Base-by-base conservation (phyloP, 1,139 yeast species). In the Taphrina communis region DNA sequence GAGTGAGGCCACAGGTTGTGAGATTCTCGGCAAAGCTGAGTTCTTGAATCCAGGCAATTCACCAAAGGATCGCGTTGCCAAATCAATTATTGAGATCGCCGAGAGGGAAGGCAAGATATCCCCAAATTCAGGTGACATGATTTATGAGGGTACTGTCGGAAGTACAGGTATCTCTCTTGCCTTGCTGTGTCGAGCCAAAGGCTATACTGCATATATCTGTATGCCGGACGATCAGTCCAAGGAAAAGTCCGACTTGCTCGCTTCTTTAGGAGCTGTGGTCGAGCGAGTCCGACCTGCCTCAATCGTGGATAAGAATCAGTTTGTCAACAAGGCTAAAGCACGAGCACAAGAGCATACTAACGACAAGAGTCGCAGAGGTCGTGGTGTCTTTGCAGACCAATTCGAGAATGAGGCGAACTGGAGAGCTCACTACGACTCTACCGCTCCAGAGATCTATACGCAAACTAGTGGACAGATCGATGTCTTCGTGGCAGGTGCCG, bases 261-360 rank as follows among this genome's bases (percentile, higher is more conserved):
- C 82, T 69, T 83, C 89, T 59, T 82, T 90, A 53, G 98, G 98
- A 1, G 98, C 97, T 0, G 84, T 81, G 1, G 84, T 94, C n/a
- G 93, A 90, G 75, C 88, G 89, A 58, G 98, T 94, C 17, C 87
- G 89, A 70, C 99, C 99, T 0, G 98, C 98, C 0, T 87, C 97
- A 9, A 94, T 94, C 61, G 97, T 92, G 14, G 98, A 94, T 77
- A 94, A 96, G 1, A 85, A 86, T 71, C 98, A 94, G 77, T 94
- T 94, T 76, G 97, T 94, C 53, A 94, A 94, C 77, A 88, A 88
- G 6, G 97, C 99, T 0, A 82, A 89, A 70, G 78, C 81, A 4
- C 85, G 89, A 5, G 91, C 94, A 1, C 79, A 81, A 17, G 80
- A 77, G n/a, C 80, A 87, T 57, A 84, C 86, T 70, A 75, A 77